A percentile compares a stretch with the other conserved stretches of the same genome.
These are phyloP conservation scores for Funneliformis caledonium DNA, from an alignment of 371 early-diverging fungal genomes.

Conservation along the genomic window DNA sequence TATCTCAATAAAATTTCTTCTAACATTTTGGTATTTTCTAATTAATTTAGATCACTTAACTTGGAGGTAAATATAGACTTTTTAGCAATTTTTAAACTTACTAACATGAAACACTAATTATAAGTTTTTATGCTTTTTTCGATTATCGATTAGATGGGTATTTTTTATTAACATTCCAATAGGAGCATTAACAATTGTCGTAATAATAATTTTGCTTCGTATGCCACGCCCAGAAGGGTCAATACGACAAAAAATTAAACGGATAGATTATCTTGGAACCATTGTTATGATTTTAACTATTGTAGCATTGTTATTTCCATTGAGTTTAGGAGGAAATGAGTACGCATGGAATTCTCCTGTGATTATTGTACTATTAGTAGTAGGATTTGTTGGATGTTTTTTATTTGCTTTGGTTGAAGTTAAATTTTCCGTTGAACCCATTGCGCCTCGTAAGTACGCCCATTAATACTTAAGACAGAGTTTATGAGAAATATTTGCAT, in stretches of 20 bases:
- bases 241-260: constrained; percentile 52
- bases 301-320: constrained; percentile 58
- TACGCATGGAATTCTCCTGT: constrained; percentile 57
- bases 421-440: constrained; percentile 60
- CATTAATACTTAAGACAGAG: no score
- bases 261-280: constrained; percentile 62
- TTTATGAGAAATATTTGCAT: not conserved
- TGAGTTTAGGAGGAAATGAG: constrained; percentile 64
- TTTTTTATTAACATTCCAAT: constrained; percentile 82
- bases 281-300: constrained; percentile 55
- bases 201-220: constrained; percentile 58
- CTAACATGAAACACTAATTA: not conserved
- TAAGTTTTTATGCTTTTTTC: not conserved
- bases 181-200: constrained; percentile 57
- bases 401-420: constrained; percentile 64
- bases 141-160: constrained; percentile 60
- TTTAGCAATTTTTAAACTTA: constrained; percentile 12
- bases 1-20: not conserved
- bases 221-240: constrained; percentile 55
- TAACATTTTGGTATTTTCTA: not conserved
- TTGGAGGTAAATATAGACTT: constrained; percentile 44
- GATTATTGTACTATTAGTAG: constrained; percentile 58
- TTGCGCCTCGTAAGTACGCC: constrained; percentile 51
- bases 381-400: constrained; percentile 52
- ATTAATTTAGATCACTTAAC: constrained; percentile 49